phyloP scores from a whole-genome alignment of 2,329 filamentous ascomycete genomes.

The Tolypocladium inflatum region DNA sequence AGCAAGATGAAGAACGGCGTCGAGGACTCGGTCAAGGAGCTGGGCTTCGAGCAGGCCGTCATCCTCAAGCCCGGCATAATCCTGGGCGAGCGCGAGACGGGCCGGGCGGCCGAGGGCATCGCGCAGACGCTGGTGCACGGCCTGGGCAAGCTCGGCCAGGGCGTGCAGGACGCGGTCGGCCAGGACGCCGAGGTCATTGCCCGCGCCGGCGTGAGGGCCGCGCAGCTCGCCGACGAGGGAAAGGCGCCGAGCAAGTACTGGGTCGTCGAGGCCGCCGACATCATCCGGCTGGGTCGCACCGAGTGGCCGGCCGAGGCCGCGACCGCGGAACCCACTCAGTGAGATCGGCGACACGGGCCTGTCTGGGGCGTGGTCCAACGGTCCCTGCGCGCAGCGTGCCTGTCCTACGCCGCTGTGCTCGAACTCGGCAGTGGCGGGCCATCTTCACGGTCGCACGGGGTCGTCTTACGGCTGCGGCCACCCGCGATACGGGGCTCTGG shows the following conservation, averaged over 20 bases:
- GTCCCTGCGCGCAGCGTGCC: background rate
- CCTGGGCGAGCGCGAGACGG: conserved; percentile 57
- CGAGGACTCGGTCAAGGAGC: conserved; percentile 62
- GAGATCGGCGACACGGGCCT: background rate
- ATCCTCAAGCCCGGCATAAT: conserved; percentile 69
- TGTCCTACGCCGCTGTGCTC: background rate
- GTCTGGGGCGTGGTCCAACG: too few species aligned
- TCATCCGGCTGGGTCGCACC: conserved; percentile 55
- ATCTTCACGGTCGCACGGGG: background rate
- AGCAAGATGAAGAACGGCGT: conserved; percentile 77
- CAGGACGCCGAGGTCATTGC: conserved; percentile 69
- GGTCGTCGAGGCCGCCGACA: conserved; percentile 50
- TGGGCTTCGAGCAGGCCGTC: conserved; percentile 70
- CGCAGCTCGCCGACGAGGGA: conserved; percentile 45
- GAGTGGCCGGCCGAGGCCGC: conserved; percentile 34
- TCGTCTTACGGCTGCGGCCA: background rate
- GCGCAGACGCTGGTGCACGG: conserved; percentile 44
- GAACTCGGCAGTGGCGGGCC: background rate
- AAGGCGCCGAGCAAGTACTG: conserved; percentile 52
- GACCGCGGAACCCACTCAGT: background rate
- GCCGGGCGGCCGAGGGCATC: conserved; percentile 47
- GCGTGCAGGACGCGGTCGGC: conserved; percentile 55
- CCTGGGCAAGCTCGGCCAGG: conserved; percentile 42
- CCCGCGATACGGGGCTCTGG: background rate
- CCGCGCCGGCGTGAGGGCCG: conserved; percentile 54